Base-by-base conservation (phyloP, 306 rosid genomes). In the Morella rubra region DNA sequence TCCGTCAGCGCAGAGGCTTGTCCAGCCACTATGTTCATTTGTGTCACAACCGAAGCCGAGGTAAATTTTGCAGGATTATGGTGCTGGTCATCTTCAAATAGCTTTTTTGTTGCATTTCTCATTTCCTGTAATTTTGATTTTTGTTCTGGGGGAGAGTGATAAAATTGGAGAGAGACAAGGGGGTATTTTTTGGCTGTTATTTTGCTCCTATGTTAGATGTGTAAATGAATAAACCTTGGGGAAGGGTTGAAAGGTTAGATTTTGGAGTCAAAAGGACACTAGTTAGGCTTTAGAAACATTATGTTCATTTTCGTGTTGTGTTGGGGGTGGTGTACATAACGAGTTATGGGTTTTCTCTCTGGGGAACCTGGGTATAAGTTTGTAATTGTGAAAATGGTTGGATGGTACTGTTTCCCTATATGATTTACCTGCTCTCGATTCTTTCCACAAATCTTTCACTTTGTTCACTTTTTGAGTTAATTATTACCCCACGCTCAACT, bases 11-110 rank as follows among this genome's bases (percentile, higher is more conserved):
- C 98, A 88, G 89, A 88, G 95, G 87, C 93, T 89, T 77, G 80
- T 90, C 53, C 97, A 91, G 77, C 97, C 98, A 47, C 77, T 92
- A 45, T 73, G 79, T 80, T 84, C 93, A 37, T 76, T 54, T 58
- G 77, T 90, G 56, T 87, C 93, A 68, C 96, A 88, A 80, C 93
- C 93, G n/a, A 92, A 81, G 81, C 96, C 93, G 32, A 87, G 99
- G 96, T 92, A 86, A 83, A 65, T 72, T 70, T 76, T 64, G 52
- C 55, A 44, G 69, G 82, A 80, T 66, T 81, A 56, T 54, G 41
- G 77, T 32, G 77, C 44, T 64, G 78, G 61, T 74, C 77, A 59
- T 82, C 82, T 72, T 86, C 79, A 60, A 61, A 72, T 65, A 83
- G 82, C 81, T 66, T 65, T 77, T 81, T 79, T 69, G 47, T 73